Base-by-base conservation (phyloP, 352 stramenopile species). In the Phytophthora ramorum region DNA sequence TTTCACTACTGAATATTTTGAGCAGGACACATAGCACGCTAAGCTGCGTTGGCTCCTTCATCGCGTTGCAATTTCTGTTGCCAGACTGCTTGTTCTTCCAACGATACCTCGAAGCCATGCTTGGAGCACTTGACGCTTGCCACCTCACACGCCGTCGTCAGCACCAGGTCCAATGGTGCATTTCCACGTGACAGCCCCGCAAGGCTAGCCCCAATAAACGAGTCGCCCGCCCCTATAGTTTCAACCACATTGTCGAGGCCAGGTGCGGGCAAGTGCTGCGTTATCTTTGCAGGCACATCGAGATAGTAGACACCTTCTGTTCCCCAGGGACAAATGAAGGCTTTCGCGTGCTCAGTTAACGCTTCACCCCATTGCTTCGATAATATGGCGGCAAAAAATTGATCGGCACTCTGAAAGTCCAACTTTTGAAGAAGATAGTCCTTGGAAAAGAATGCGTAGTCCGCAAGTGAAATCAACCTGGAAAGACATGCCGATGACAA, bases 391-490 rank as follows among this genome's bases (percentile, higher is more conserved):
- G 70, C 6, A 19, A 90, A 81, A 30, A 92, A 89, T 12, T 53
- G 40, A 2, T 54, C 22, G 0, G 81, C 83, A 3, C 64, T 64
- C 7, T 38, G 26, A 41, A 85, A 74, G 1, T 38, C 30, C 24
- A 92, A 70, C 40, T 88, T 89, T 44, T 89, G 66, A 34, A 71
- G 73, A n/a, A 90, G 59, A 55, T 90, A 92, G 30, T 92, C 81
- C 45, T 92, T 92, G 14, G 81, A 92, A 7, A 85, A 58, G 53
- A 92, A 90, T 10, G 63, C 70, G 40, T 80, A 75, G 50, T 89
- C 66, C 4, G 51, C 71, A 4, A 71, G 17, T 16, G 58, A 54
- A 28, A 74, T 63, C 7, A 92, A 19, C 49, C 83, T 91, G 20
- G 8, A 9, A 35, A 35, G 4, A 37, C 32, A 37, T 14, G 7